Evolutionary conservation across 2,329 filamentous ascomycete genomes (phyloP), one percentile per base, ranked within the genome.

Genomic region (Fusarium kyushuense): DNA sequence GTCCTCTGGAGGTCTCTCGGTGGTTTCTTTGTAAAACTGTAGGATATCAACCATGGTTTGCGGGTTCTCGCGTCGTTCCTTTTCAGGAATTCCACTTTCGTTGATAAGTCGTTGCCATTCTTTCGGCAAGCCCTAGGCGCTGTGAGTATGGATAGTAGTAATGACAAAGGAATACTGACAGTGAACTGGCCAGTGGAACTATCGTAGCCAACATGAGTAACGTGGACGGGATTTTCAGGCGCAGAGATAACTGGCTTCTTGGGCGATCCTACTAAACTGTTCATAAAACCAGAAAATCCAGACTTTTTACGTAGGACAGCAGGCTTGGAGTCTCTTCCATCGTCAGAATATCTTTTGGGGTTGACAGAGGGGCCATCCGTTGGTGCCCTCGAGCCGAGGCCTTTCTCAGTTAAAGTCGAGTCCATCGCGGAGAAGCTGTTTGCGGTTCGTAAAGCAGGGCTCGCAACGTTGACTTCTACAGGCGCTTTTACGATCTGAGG

Each of bases 51-150:
- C 91, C 81, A 97, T 94, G 61, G 95, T 94, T 79, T 98, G 94
- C 4, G 96, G 96, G 76, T 98, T 94, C 79, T 97, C 92, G 78
- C 95, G 92, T 79, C 96, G 92, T 78, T 98, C 96, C 81, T 96
- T 94, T 81, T 97, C 94, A 29, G 94, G 92, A 75, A 99, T 97
- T 69, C 96, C 96, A 79, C 93, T 97, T 79, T 97, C 94, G 81
- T 95, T 93, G 76, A 99, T 89, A 77, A 97, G 88, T 65, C 93
- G 91, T 81, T 98, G 95, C 96, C 96, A 99, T 86, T 98, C 96
- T 80, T 96, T 96, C 19, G 96, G 96, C 29, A 99, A 86, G 68
- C 96, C 96, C 94, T 96, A 76, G 21, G 27, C 32, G 30, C 49
- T 59, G 63, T 70, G 65, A 72, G 58, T 48, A 33, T 36, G 38